These are phyloP conservation scores for Ogataea polymorpha DNA, from an alignment of 805 yeast genomes.

Conservation along the genomic window DNA sequence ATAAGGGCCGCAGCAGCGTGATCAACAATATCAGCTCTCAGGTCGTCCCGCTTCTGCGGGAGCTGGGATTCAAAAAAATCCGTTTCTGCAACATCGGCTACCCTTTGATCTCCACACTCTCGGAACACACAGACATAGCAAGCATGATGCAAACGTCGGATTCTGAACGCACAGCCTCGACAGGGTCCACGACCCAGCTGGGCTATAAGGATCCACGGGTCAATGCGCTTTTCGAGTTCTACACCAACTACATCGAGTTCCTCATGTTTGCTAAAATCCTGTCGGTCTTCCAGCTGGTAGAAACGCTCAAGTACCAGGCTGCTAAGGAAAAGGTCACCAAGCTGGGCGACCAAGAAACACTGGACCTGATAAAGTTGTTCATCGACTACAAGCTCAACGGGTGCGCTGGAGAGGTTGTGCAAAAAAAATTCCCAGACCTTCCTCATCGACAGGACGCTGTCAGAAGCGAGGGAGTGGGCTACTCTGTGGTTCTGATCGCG, in stretches of 20 bases:
- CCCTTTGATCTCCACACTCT: constrained; percentile 24
- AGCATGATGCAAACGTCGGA: constrained; percentile 8
- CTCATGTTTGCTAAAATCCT: constrained; percentile 18
- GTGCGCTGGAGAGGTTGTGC: constrained; percentile 21
- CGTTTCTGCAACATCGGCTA: constrained; percentile 25
- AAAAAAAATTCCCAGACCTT: constrained; percentile 10
- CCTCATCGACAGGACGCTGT: constrained; percentile 3
- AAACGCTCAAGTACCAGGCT: constrained; percentile 12
- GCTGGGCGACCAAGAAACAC: constrained; percentile 11
- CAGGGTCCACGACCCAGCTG: constrained; percentile 4
- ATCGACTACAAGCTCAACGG: constrained; percentile 33
- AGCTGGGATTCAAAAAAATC: constrained; percentile 27
- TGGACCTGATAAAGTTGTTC: constrained; percentile 27
- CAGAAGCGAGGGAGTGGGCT: constrained; percentile 26
- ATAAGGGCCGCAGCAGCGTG: constrained; percentile 11
- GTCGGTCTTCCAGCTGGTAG: constrained; percentile 17
- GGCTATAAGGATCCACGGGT: constrained; percentile 28
- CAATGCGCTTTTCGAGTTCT: constrained; percentile 31
- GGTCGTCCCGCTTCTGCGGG: constrained; percentile 21
- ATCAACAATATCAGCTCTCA: constrained; percentile 20
- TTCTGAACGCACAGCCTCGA: constrained; percentile 8
- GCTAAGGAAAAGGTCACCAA: neutral
- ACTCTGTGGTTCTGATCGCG: constrained; percentile 26
- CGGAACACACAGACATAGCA: constrained; percentile 11
- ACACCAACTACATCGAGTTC: constrained; percentile 30